A percentile compares a stretch with the other conserved stretches of the same genome.
These are phyloP conservation scores for Taiozyma sp. DNA, from an alignment of 1,139 yeast species.

Conservation along the genomic window DNA sequence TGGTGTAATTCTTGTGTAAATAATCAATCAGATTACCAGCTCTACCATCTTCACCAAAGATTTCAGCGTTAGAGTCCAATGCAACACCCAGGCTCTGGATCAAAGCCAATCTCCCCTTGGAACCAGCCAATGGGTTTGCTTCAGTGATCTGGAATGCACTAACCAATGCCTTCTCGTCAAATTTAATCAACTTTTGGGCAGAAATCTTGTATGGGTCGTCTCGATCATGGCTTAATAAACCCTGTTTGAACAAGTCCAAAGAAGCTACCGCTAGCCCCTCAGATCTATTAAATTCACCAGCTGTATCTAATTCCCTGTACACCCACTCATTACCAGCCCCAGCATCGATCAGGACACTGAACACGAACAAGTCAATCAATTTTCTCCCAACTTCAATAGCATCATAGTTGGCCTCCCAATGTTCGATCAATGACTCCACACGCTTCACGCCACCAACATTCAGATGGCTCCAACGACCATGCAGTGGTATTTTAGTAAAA, in stretches of 20 bases:
- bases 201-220: conserved; percentile 38
- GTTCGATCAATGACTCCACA: conserved; percentile 34
- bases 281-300: conserved; percentile 35
- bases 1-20: conserved; percentile 23
- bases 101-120: conserved; percentile 44
- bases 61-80: conserved; percentile 29
- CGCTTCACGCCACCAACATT: conserved; percentile 42
- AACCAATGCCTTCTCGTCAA: conserved; percentile 28
- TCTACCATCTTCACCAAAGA: conserved; percentile 44
- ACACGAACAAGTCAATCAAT: conserved; percentile 48
- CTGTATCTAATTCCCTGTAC: conserved; percentile 32
- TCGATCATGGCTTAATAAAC: conserved; percentile 36
- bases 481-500: conserved; percentile 46
- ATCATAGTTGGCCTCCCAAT: conserved; percentile 30
- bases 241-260: conserved; percentile 46
- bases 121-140: conserved; percentile 44
- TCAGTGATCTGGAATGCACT: conserved; percentile 40
- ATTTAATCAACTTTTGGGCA: conserved; percentile 32
- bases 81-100: conserved; percentile 43
- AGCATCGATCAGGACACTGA: conserved; percentile 57
- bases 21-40: conserved; percentile 54
- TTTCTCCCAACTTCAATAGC: conserved; percentile 43
- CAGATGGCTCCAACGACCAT: conserved; percentile 62
- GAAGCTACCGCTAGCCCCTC: conserved; percentile 62
- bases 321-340: conserved; percentile 58